Base-by-base conservation (phyloP, 176 grass and related monocot species). In the Aegilops tauschii region DNA sequence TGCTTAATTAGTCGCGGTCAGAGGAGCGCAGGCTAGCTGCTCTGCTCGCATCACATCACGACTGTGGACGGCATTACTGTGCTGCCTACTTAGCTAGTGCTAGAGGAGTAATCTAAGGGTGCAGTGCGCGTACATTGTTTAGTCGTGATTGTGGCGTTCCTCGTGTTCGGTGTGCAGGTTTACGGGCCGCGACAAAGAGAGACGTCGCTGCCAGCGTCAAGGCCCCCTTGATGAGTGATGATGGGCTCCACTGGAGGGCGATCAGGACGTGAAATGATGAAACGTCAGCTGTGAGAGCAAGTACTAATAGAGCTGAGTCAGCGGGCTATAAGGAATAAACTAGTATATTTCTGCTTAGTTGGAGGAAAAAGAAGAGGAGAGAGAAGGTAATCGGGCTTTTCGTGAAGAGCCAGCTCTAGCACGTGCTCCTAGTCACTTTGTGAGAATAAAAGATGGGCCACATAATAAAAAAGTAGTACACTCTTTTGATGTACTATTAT, bases 191-290 rank as follows among this genome's bases (percentile, higher is more conserved):
- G 64, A 66, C 64, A 66, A 66, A 31, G 64, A 54, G 28, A 5
- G 64, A 30, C 64, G 64, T 66, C 64, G 28, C 28, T 66, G 28
- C 12, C 62, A 65, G 11, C 25, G 61, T 63, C n/a, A 63, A 63
- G 61, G n/a, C 34, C 29, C 40, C 30, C 54, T 31, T 72, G 70
- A 44, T 72, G 70, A 44, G 7, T 70, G 34, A 70, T 21, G 16
- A 69, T 20, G 32, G 63, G 32, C 6, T 13, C 35, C 73, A 67
- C 65, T 73, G 45, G 9, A 35, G 45, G 8, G 18, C 6, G 71
- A 61, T n/a, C 78, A 63, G 88, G 83, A 70, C 71, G 61, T 64
- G n/a, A 70, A 82, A 61, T 4, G 20, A 10, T 12, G 29, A 80
- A 80, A 67, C 67, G 25, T 81, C 82, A 62, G 61, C 61, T 69